These are phyloP conservation scores for Candida gorgasii DNA, from an alignment of 805 yeast genomes.

Conservation along the genomic window DNA sequence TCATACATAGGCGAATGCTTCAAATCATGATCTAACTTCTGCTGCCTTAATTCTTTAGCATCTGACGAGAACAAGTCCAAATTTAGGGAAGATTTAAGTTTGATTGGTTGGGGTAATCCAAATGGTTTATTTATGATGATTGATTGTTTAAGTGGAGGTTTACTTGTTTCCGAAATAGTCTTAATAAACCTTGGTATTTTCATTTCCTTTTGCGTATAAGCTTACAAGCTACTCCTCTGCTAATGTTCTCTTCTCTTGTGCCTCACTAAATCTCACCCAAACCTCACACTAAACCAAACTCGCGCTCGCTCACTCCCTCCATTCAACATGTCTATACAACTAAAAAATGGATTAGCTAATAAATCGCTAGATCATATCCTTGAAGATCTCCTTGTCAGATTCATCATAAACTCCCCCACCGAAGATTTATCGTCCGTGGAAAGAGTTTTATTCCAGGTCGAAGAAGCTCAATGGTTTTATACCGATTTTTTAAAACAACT, in stretches of 20 bases:
- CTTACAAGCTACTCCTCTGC: neutral
- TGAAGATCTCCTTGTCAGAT: constrained; percentile 86
- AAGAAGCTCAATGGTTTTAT: constrained; percentile 98
- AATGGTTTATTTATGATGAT: constrained; percentile 35
- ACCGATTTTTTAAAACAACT: constrained; percentile 75
- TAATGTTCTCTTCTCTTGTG: neutral
- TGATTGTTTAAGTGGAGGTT: constrained; percentile 38
- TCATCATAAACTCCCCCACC: constrained; percentile 86
- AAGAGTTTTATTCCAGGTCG: constrained; percentile 88
- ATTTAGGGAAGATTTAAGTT: constrained; percentile 18
- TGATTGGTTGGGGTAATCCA: constrained; percentile 33
- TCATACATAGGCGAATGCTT: constrained; percentile 46
- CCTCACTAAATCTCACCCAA: neutral
- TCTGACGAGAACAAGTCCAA: constrained; percentile 31
- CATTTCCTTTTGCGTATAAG: neutral
- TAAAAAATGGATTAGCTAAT: constrained; percentile 55
- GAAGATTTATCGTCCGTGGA: constrained; percentile 83
- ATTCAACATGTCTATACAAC: constrained; percentile 60
- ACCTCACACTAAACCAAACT: neutral
- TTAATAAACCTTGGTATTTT: constrained; percentile 33
- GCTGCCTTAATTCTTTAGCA: constrained; percentile 39
- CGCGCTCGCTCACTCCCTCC: constrained; percentile 4
- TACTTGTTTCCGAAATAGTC: constrained; percentile 38
- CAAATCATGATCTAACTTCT: constrained; percentile 42
- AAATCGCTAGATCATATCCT: constrained; percentile 71